Percentiles rank a stretch among this genome's conserved stretches.
These are phyloP conservation scores for Rheum nobile DNA, from an alignment of 148 eudicot genomes.

Conservation along the genomic window DNA sequence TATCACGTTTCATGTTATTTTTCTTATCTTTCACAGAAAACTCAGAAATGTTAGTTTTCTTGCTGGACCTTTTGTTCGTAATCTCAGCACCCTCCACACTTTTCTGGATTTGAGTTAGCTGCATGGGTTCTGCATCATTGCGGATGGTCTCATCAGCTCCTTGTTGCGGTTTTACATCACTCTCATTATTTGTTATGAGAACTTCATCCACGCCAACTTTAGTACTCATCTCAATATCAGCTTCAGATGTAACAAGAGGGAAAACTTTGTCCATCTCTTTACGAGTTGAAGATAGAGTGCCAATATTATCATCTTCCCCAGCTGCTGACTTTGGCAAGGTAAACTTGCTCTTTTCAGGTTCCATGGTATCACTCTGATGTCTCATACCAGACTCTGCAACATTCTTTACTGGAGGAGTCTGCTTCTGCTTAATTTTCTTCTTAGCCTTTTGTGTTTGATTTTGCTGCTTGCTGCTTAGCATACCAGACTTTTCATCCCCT, in stretches of 20 bases:
- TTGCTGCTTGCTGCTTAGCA: background rate
- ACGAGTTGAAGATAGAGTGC: background rate
- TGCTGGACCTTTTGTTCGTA: slow-evolving; percentile 7
- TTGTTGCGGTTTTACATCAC: background rate
- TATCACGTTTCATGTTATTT: background rate
- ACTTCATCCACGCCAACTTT: background rate
- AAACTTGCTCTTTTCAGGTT: background rate
- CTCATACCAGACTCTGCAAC: background rate
- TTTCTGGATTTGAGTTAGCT: background rate
- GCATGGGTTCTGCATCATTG: background rate
- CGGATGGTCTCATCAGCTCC: background rate
- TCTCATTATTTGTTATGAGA: background rate
- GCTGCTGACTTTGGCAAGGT: background rate
- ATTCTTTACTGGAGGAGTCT: background rate
- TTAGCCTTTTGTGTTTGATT: background rate
- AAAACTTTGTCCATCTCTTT: background rate
- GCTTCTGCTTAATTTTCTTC: slow-evolving; percentile 4
- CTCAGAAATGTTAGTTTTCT: slow-evolving; percentile 9
- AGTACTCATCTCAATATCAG: background rate
- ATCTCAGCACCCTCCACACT: background rate
- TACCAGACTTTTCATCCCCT: background rate
- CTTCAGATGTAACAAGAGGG: background rate
- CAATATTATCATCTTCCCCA: background rate
- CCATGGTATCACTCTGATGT: slow-evolving; percentile 11
- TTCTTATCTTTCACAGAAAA: slow-evolving; percentile 8